Evolutionary conservation across 2,329 filamentous ascomycete species (phyloP).

Genomic region (Xylariaceae sp.): DNA sequence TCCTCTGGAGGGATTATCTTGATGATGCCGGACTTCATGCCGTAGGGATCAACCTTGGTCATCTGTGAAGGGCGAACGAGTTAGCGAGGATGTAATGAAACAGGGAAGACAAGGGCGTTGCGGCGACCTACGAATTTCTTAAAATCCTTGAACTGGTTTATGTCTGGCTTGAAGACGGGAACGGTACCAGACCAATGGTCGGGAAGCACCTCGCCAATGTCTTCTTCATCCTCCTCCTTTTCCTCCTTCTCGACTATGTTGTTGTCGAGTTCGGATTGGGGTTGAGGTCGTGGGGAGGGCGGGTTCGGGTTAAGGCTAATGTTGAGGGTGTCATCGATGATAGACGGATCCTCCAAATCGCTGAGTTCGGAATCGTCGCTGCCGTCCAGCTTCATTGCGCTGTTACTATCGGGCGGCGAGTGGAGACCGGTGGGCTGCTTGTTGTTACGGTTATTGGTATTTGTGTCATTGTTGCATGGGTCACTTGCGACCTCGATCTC

Average conservation of each 20-base stretch:
- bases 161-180: slow-evolving; percentile 92
- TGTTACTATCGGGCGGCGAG: slow-evolving; percentile 67
- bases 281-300: slow-evolving; percentile 7
- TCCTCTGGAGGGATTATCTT: slow-evolving; percentile 93
- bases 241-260: slow-evolving; percentile 26
- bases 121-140: slow-evolving; percentile 73
- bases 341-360: slow-evolving; percentile 58
- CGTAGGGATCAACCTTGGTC: slow-evolving; percentile 86
- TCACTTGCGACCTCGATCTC: slow-evolving; percentile 32
- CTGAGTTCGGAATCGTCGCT: slow-evolving; percentile 67
- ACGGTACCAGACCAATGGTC: slow-evolving; percentile 91
- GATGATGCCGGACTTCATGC: slow-evolving; percentile 96
- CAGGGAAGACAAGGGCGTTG: not conserved
- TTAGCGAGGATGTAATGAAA: slow-evolving; percentile 28
- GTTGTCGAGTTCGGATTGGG: slow-evolving; percentile 8
- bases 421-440: slow-evolving; percentile 53
- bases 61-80: slow-evolving; percentile 48
- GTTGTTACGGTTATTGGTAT: slow-evolving; percentile 29
- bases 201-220: slow-evolving; percentile 78
- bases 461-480: slow-evolving; percentile 25
- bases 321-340: slow-evolving; percentile 35
- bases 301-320: slow-evolving; percentile 24
- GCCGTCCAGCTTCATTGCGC: slow-evolving; percentile 59
- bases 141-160: slow-evolving; percentile 94
- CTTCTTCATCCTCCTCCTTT: slow-evolving; percentile 59